phyloP scores from a whole-genome alignment of 2,329 filamentous ascomycete genomes.

The Colletotrichum tanaceti region DNA sequence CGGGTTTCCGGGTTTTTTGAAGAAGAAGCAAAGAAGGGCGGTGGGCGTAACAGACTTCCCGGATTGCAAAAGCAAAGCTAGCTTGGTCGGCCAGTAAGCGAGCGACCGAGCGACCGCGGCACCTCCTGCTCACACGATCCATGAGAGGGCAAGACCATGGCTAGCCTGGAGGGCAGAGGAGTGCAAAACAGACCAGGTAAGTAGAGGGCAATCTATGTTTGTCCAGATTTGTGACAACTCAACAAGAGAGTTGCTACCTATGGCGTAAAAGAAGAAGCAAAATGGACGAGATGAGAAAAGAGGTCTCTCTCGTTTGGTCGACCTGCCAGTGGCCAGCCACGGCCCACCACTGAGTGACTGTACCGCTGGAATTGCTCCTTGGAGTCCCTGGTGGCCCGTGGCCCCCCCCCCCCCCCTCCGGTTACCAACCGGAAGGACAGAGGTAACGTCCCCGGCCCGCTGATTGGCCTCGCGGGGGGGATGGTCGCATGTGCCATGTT shows the following conservation, averaged over 20 bases:
- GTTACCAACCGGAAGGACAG: constrained; percentile 40
- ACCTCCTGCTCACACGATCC: constrained; percentile 10
- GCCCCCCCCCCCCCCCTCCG: too few relatives aligned
- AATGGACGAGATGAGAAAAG: not conserved
- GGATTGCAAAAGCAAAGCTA: constrained; percentile 35
- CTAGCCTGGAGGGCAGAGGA: not conserved
- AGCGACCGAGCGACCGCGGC: not conserved
- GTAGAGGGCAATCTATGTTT: not conserved
- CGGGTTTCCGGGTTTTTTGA: not conserved
- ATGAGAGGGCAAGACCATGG: too few relatives aligned
- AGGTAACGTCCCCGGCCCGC: constrained; percentile 15
- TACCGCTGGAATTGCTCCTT: constrained; percentile 5
- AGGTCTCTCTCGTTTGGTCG: too few relatives aligned
- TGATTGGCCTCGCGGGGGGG: constrained; percentile 22
- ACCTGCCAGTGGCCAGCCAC: not conserved
- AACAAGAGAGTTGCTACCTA: constrained; percentile 1
- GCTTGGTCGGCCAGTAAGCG: constrained; percentile 3
- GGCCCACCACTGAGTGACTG: not conserved
- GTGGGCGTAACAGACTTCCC: constrained; percentile 32
- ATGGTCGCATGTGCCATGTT: constrained; percentile 29
- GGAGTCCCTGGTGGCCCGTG: constrained; percentile 9
- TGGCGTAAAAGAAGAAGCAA: not conserved
- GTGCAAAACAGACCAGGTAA: not conserved
- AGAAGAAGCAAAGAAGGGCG: constrained; percentile 38
- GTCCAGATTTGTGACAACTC: not conserved